phyloP scores from a whole-genome alignment of 345 rosid genomes.

The Pelargonium nanum region DNA sequence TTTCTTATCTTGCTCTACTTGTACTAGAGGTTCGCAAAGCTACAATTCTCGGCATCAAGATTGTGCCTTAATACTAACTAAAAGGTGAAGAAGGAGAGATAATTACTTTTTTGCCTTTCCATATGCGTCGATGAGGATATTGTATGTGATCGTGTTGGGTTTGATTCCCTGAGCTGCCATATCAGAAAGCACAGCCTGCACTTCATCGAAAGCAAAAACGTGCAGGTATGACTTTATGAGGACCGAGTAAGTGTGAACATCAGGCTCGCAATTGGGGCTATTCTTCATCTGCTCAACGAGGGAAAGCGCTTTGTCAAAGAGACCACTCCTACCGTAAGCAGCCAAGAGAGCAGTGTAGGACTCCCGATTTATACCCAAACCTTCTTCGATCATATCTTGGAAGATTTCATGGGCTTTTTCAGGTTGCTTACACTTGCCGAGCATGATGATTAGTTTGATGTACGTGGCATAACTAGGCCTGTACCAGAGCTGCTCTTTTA shows the following conservation, averaged over 20 bases:
- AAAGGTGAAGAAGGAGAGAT: not conserved
- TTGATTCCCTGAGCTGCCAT: slow-evolving; percentile 58
- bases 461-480: slow-evolving; percentile 54
- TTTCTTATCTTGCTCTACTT: not conserved
- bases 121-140: slow-evolving; percentile 76
- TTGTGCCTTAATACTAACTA: not conserved
- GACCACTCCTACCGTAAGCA: slow-evolving; percentile 69
- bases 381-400: slow-evolving; percentile 64
- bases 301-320: slow-evolving; percentile 53
- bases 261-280: slow-evolving; percentile 58
- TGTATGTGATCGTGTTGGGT: slow-evolving; percentile 72
- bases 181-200: slow-evolving; percentile 52
- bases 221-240: slow-evolving; percentile 84
- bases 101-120: slow-evolving; percentile 72
- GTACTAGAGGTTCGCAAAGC: not conserved
- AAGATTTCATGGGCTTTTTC: slow-evolving; percentile 70
- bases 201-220: slow-evolving; percentile 54
- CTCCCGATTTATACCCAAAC: slow-evolving; percentile 54
- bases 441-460: slow-evolving; percentile 76
- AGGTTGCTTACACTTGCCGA: slow-evolving; percentile 87
- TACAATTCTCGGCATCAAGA: not conserved
- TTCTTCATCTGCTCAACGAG: slow-evolving; percentile 68
- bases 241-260: slow-evolving; percentile 85
- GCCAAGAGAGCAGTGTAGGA: slow-evolving; percentile 70
- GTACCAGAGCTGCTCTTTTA: slow-evolving; percentile 84